phyloP scores from a whole-genome alignment of 2,329 filamentous ascomycete species.

The Zasmidium angulare region DNA sequence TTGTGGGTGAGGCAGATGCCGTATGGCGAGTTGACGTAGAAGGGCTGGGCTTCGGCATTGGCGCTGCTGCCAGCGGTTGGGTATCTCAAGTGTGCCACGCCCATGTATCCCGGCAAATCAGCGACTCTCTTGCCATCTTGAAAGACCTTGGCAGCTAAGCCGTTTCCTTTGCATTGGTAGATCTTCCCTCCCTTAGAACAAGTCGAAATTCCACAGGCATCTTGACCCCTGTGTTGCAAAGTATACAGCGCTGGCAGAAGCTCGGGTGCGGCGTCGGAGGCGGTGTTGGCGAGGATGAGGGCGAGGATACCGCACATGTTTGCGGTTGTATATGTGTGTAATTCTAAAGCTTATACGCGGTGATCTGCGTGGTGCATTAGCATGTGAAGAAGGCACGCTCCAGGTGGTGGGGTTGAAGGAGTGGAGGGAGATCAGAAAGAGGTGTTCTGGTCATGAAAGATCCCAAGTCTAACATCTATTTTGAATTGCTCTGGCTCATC shows the following conservation, averaged over 20 bases:
- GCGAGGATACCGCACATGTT: conserved; percentile 55
- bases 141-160: conserved; percentile 83
- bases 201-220: conserved; percentile 82
- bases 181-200: conserved; percentile 75
- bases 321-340: conserved; percentile 14
- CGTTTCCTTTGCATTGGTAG: conserved; percentile 87
- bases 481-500: conserved; percentile 20
- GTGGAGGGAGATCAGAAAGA: conserved; percentile 13
- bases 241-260: conserved; percentile 40
- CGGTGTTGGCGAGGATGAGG: conserved; percentile 46
- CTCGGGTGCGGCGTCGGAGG: conserved; percentile 39
- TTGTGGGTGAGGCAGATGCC: conserved; percentile 82
- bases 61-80: conserved; percentile 82
- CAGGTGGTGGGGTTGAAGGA: not conserved
- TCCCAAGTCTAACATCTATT: conserved; percentile 27
- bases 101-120: conserved; percentile 82
- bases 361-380: conserved; percentile 5
- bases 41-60: conserved; percentile 85
- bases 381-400: not conserved
- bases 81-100: conserved; percentile 82
- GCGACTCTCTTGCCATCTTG: conserved; percentile 71
- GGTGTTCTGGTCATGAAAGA: conserved; percentile 17
- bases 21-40: conserved; percentile 85
- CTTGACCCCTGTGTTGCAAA: conserved; percentile 68
- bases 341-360: not conserved